These are phyloP conservation scores for Taxillus chinensis DNA, from an alignment of 164 flowering plant genomes.

Conservation along the genomic window DNA sequence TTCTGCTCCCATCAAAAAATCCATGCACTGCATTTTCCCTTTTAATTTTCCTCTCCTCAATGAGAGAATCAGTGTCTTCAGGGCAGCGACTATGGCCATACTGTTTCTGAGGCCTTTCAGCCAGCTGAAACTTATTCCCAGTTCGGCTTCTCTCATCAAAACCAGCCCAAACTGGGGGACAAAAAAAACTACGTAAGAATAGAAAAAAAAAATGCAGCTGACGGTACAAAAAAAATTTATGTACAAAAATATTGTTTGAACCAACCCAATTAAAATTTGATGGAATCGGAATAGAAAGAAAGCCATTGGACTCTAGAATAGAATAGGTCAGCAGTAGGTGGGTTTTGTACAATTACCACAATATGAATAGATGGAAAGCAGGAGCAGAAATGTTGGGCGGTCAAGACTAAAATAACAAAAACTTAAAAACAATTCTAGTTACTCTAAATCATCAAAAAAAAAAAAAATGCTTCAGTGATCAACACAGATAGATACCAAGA, in stretches of 20 bases:
- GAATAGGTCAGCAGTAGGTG: too few species aligned
- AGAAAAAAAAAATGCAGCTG: background rate
- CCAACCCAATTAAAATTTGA: background rate
- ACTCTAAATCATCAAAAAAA: too few species aligned
- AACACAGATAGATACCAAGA: too few species aligned
- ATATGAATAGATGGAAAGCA: too few species aligned
- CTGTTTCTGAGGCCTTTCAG: slow-evolving; percentile 67
- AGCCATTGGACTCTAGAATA: too few species aligned
- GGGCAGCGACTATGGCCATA: slow-evolving; percentile 41
- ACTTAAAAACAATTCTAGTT: too few species aligned
- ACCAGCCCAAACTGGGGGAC: slow-evolving; percentile 87
- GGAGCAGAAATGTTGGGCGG: too few species aligned
- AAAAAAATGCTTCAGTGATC: too few species aligned
- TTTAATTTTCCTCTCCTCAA: slow-evolving; percentile 50
- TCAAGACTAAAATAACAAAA: too few species aligned
- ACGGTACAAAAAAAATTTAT: background rate
- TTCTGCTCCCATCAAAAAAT: slow-evolving; percentile 44
- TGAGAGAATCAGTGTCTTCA: slow-evolving; percentile 51
- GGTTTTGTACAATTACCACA: too few species aligned
- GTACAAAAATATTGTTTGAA: background rate
- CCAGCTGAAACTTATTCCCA: slow-evolving; percentile 79
- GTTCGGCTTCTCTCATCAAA: slow-evolving; percentile 79
- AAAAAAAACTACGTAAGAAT: background rate
- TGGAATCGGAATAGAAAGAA: too few species aligned
- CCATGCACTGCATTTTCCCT: slow-evolving; percentile 52